Percentiles rank a stretch among this genome's conserved stretches.
Evolutionary conservation across 306 rosid species (phyloP).

Genomic region (Parietaria judaica): DNA sequence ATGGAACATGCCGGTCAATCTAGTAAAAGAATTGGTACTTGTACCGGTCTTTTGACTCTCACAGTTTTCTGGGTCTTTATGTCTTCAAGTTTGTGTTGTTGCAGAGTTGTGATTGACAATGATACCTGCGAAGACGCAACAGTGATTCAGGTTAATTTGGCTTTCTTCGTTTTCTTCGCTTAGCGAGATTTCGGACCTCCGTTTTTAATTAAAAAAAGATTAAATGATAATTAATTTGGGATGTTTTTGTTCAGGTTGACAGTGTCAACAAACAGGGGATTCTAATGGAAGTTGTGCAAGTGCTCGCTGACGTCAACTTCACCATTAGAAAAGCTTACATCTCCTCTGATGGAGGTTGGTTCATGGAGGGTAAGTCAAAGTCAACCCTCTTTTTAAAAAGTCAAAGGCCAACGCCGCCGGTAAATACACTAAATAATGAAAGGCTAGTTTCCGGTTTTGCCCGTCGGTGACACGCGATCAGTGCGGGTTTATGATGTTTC

Average conservation of each 20-base stretch:
- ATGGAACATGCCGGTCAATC: too few species aligned
- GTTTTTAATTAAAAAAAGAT: background rate
- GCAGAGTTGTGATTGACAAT: constrained; percentile 91
- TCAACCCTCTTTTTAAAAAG: background rate
- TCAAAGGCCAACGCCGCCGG: too few species aligned
- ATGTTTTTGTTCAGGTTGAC: constrained; percentile 50
- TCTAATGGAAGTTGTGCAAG: constrained; percentile 87
- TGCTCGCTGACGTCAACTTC: constrained; percentile 77
- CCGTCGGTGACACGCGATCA: too few species aligned
- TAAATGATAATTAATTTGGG: background rate
- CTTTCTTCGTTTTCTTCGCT: background rate
- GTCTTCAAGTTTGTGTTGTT: constrained; percentile 11
- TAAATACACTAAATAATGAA: too few species aligned
- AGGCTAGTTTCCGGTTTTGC: too few species aligned
- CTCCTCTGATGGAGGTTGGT: constrained; percentile 93
- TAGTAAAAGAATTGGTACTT: too few species aligned
- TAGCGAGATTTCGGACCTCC: background rate
- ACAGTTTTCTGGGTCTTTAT: too few species aligned
- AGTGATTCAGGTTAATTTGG: constrained; percentile 55
- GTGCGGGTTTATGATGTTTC: background rate
- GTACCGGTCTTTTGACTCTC: too few species aligned
- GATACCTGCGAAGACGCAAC: constrained; percentile 68
- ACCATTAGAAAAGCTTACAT: constrained; percentile 72
- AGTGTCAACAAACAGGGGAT: constrained; percentile 89
- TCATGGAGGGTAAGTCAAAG: constrained; percentile 78